Evolutionary conservation across 768 basidiomycete species (phyloP).

Genomic region (Plicaturopsis crispa): DNA sequence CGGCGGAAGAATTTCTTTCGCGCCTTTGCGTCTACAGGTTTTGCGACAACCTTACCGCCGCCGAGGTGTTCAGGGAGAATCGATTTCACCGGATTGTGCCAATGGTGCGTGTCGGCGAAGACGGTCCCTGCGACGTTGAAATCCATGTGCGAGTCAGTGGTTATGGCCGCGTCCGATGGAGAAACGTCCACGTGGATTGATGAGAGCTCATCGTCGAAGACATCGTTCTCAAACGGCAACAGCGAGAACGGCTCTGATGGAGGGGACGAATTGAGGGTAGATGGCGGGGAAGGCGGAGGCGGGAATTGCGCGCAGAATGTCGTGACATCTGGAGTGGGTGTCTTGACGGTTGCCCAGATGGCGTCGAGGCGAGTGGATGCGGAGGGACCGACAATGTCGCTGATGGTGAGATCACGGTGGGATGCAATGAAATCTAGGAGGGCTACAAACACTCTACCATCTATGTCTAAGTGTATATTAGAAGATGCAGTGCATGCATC

Average conservation of each 20-base stretch:
- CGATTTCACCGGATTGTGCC: conserved; percentile 47
- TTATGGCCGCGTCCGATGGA: not conserved
- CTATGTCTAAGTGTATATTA: conserved; percentile 33
- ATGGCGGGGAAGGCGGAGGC: conserved; percentile 3
- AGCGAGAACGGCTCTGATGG: conserved; percentile 14
- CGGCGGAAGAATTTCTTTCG: conserved; percentile 27
- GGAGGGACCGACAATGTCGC: conserved; percentile 21
- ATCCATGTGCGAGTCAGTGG: conserved; percentile 5
- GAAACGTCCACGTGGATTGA: conserved; percentile 19
- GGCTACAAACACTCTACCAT: conserved; percentile 42
- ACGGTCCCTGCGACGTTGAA: conserved; percentile 33
- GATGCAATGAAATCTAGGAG: conserved; percentile 31
- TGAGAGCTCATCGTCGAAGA: conserved; percentile 34
- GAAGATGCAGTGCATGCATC: conserved; percentile 16
- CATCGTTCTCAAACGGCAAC: conserved; percentile 28
- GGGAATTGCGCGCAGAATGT: conserved; percentile 14
- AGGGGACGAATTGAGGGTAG: not conserved
- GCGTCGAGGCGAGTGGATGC: conserved; percentile 14
- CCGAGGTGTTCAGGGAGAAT: conserved; percentile 50
- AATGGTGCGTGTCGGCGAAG: conserved; percentile 48
- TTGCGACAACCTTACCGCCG: conserved; percentile 30
- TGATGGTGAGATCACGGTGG: conserved; percentile 8
- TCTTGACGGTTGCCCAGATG: conserved; percentile 13
- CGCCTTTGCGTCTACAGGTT: conserved; percentile 25
- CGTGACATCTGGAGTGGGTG: conserved; percentile 13